A percentile compares a stretch with the other conserved stretches of the same genome.
These are phyloP conservation scores for Mycena filopes DNA, from an alignment of 768 basidiomycete species.

Conservation along the genomic window DNA sequence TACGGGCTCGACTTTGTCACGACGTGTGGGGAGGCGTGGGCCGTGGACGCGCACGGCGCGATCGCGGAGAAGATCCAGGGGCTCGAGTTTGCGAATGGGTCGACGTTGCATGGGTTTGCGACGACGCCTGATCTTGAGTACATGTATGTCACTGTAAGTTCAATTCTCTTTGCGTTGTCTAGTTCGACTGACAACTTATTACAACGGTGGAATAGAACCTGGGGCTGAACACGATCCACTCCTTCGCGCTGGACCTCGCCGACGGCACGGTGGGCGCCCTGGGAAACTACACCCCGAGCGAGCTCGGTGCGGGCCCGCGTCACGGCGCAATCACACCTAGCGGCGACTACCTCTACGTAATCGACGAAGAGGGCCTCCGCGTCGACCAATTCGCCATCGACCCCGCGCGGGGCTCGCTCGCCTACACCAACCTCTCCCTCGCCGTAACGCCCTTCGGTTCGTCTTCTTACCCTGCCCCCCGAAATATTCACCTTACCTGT, in stretches of 20 bases:
- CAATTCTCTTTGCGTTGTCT: background rate
- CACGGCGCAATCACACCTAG: slow-evolving; percentile 29
- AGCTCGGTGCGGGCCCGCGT: slow-evolving; percentile 32
- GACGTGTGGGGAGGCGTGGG: slow-evolving; percentile 36
- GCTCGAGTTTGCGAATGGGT: slow-evolving; percentile 25
- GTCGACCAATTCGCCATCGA: slow-evolving; percentile 36
- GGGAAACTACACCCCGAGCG: slow-evolving; percentile 18
- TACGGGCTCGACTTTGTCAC: slow-evolving; percentile 36
- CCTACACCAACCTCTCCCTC: slow-evolving; percentile 28
- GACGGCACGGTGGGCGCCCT: slow-evolving; percentile 20
- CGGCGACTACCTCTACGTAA: slow-evolving; percentile 33
- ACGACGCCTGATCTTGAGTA: slow-evolving; percentile 34
- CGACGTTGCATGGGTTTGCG: slow-evolving; percentile 37
- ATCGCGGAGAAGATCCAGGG: slow-evolving; percentile 27
- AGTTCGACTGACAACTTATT: too few species aligned
- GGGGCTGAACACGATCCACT: slow-evolving; percentile 34
- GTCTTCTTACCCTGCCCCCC: background rate
- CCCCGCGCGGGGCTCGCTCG: slow-evolving; percentile 21
- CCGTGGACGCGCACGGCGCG: slow-evolving; percentile 29
- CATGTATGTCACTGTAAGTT: slow-evolving; percentile 34
- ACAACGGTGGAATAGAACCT: too few species aligned
- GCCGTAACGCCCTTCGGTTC: slow-evolving; percentile 36
- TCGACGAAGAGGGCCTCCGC: slow-evolving; percentile 37
- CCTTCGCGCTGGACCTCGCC: slow-evolving; percentile 23
- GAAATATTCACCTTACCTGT: background rate